Base-by-base conservation (phyloP, 1,284 basidiomycete species). In the Limonomyces culmigenus region DNA sequence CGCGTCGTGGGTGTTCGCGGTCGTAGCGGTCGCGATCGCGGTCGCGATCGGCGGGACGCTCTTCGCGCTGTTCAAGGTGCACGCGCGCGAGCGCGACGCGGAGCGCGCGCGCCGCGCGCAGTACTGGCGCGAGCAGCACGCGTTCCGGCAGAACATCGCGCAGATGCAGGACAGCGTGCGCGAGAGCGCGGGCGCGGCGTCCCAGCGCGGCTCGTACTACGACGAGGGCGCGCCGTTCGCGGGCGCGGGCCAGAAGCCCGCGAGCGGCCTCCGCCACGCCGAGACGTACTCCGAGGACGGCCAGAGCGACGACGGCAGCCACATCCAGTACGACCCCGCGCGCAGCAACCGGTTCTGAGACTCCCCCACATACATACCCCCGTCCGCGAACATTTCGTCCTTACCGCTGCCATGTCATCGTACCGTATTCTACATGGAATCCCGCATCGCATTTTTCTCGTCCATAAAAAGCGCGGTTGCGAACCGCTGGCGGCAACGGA, bases 81-180 rank as follows among this genome's bases (percentile, higher is more conserved):
- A 88, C 49, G 59, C 70, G 19, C 70, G 70, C 42, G 67, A 77
- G 42, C 71, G 84, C 47, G 74, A 76, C 35, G 56, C 62, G 41
- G 83, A 87, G 49, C 74, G 80, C 35, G 74, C 81, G 56, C 83
- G 78, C 55, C 74, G 85, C 44, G 58, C 75, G 35, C 78, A 86
- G 47, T 88, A 89, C 56, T 88, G 85, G 76, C 74, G 76, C 45
- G 85, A 89, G 59, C 83, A 85, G 74, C 77, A 75, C 44, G 68
- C 74, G 6, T 75, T 80, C 62, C 76, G 79, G 41, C 74, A 79
- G 58, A 79, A 79, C 50, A 67, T 84, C 39, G 50, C 75, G 48
- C 70, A 78, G 48, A 78, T 83, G 78, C 67, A 73, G 39, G 74
- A 79, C 47, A 70, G 70, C 3, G 74, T 75, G 12, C 67, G 70